These are phyloP conservation scores for Gilbertella persicaria DNA, from an alignment of 371 early-diverging fungal species.

Conservation along the genomic window DNA sequence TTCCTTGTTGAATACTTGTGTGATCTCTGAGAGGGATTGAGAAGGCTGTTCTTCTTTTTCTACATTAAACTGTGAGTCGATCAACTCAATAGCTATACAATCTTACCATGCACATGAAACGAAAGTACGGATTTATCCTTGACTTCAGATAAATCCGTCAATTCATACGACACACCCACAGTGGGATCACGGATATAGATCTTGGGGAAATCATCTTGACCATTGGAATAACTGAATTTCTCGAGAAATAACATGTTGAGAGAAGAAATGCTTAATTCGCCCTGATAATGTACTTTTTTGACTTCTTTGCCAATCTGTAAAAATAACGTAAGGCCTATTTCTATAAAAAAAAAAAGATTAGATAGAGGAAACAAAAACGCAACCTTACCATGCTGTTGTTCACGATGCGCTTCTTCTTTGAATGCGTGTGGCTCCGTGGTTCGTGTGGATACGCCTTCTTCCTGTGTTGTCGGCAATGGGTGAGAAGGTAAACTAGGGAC, in stretches of 20 bases:
- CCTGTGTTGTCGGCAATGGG: no score
- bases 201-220: conserved; percentile 63
- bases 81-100: background rate
- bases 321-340: conserved; percentile 46
- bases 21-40: conserved; percentile 28
- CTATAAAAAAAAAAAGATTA: background rate
- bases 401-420: no score
- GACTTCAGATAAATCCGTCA: conserved; percentile 68
- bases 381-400: background rate
- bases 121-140: conserved; percentile 61
- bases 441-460: no score
- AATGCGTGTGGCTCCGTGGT: no score
- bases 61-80: background rate
- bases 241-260: conserved; percentile 69
- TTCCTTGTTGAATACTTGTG: conserved; percentile 35
- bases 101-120: conserved; percentile 65
- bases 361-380: background rate
- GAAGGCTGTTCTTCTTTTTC: conserved; percentile 26
- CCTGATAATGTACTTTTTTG: conserved; percentile 58
- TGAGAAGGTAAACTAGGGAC: conserved; percentile 39
- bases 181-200: conserved; percentile 71
- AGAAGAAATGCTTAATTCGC: conserved; percentile 62
- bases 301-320: conserved; percentile 63
- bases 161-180: conserved; percentile 65
- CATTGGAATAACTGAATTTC: conserved; percentile 62